phyloP scores from a whole-genome alignment of 192 early-diverging fungal genomes.

The Coemansia sp. region DNA sequence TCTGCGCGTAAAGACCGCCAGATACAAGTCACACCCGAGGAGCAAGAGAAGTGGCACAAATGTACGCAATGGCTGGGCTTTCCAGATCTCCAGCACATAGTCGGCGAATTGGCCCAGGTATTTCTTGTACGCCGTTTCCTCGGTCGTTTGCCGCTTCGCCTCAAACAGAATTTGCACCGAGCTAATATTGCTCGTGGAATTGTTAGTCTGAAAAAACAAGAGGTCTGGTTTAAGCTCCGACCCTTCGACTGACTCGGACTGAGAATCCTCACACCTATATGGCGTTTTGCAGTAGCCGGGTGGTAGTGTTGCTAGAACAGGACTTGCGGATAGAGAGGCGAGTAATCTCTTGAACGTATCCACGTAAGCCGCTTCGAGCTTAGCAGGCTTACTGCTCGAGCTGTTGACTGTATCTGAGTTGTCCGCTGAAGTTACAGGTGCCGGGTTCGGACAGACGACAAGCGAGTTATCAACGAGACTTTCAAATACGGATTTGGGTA shows the following conservation, averaged over 20 bases:
- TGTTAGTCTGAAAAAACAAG: neutral
- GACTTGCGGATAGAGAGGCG: neutral
- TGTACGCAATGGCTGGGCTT: constrained; percentile 3
- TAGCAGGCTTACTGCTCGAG: neutral
- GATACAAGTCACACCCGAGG: neutral
- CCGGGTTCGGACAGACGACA: neutral
- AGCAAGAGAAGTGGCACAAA: constrained; percentile 19
- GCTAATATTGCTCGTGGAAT: neutral
- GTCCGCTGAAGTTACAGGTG: neutral
- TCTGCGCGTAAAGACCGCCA: constrained; percentile 13
- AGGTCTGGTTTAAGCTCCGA: neutral
- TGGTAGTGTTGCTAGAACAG: neutral
- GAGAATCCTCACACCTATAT: neutral
- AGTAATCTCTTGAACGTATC: neutral
- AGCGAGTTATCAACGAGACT: neutral
- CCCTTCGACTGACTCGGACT: neutral
- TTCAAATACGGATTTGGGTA: neutral
- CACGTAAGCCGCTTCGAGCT: neutral
- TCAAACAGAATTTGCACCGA: neutral
- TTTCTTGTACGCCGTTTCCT: neutral
- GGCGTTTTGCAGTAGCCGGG: neutral
- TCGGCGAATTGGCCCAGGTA: constrained; percentile 14
- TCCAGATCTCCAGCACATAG: constrained; percentile 8
- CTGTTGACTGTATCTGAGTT: neutral
- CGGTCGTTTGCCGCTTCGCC: neutral